These are phyloP conservation scores for Epichloe glyceriae DNA, from an alignment of 2,329 filamentous ascomycete species.

Conservation along the genomic window DNA sequence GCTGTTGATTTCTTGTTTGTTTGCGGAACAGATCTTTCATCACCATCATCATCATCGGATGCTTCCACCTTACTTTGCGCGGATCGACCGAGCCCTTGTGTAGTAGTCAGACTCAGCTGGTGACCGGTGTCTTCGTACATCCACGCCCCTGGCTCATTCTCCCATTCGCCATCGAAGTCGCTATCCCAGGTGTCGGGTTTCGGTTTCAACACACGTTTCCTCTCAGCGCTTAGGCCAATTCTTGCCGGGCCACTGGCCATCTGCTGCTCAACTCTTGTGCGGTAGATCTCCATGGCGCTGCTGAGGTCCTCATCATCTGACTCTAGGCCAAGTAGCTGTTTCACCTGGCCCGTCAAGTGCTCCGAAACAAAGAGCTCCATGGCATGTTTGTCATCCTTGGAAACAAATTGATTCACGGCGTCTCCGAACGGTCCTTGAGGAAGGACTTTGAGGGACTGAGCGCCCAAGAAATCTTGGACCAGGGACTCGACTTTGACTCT, in stretches of 20 bases:
- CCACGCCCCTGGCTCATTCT: conserved; percentile 56
- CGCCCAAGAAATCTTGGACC: conserved; percentile 74
- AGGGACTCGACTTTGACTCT: conserved; percentile 78
- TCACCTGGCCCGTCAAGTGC: conserved; percentile 56
- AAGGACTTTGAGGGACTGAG: conserved; percentile 82
- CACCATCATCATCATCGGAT: conserved; percentile 9
- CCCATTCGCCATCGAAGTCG: conserved; percentile 81
- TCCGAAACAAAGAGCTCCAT: conserved; percentile 72
- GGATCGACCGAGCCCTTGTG: conserved; percentile 6
- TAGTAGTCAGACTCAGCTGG: conserved; percentile 7
- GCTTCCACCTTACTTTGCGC: conserved; percentile 12
- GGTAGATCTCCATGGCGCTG: conserved; percentile 60
- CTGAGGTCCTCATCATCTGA: conserved; percentile 54
- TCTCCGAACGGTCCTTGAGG: conserved; percentile 89
- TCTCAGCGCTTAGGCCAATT: conserved; percentile 24
- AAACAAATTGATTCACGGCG: conserved; percentile 82
- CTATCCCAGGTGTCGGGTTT: conserved; percentile 76
- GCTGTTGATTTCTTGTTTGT: conserved; percentile 17
- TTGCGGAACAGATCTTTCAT: conserved; percentile 17
- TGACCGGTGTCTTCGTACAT: conserved; percentile 18
- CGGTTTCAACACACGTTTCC: conserved; percentile 45
- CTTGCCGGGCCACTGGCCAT: conserved; percentile 48
- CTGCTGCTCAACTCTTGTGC: conserved; percentile 54
- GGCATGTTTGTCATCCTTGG: conserved; percentile 88
- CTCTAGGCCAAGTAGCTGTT: conserved; percentile 53